Base-by-base conservation (phyloP, 371 early-diverging fungal genomes). In the Mortierella sp. region DNA sequence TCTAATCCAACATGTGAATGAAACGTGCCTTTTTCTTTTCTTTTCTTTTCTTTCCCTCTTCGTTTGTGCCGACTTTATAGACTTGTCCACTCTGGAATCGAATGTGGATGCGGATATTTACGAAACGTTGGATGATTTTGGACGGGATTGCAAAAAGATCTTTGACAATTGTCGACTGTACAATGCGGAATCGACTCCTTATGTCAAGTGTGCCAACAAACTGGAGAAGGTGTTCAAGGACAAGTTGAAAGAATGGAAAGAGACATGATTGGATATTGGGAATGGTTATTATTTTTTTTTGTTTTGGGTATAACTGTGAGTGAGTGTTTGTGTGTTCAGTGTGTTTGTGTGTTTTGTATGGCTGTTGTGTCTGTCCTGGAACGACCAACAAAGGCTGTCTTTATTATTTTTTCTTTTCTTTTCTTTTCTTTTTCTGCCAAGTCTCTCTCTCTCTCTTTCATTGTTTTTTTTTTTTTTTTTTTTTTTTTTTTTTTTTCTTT, bases 121-220 rank as follows among this genome's bases (percentile, higher is more conserved):
- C 80, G 67, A 72, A 48, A 86, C 87, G 7, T 57, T 95, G 57
- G 91, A 92, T 30, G 87, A 89, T 25, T 97, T 97, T 86, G 84
- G 83, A 30, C 75, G 68, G 9, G 99, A 98, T 80, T 88, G 93
- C 23, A 81, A 85, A 71, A 88, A 92, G 75, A 97, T 98, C 43
- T 90, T 96, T 68, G 86, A 88, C 64, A 98, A 98, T 81, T 96
- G 97, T 82, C 85, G 89, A 59, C 82, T 81, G 18, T 98, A 95
- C 84, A 98, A 98, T 72, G 91, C 87, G 30, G 88, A 89, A 59
- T 86, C 88, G 55, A 90, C 97, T 6, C 84, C 86, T 28, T 97
- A 96, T 85, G 89, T 89, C 63, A 91, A 92, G 69, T 92, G 93
- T 64, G 97, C 95, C 12, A 85, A 84, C 60, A 83, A 82, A 57